Base-by-base conservation (phyloP, 129 eudicot species). In the Logfia minima region DNA sequence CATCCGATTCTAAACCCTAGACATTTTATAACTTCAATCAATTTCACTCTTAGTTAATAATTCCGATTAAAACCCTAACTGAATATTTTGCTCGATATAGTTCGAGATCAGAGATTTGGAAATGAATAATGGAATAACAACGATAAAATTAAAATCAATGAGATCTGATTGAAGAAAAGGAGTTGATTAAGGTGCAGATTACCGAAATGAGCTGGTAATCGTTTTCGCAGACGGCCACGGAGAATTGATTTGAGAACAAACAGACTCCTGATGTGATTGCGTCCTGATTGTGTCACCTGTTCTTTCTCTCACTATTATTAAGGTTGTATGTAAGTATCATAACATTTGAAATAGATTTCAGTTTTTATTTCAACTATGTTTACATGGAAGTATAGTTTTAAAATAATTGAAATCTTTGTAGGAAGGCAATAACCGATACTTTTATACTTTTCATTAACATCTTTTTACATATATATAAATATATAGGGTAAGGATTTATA, bases 1-100 rank as follows among this genome's bases (percentile, higher is more conserved):
- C 84, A 66, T 72, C 79, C 63, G 75, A 76, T 71, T 81, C 62
- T 69, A 84, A 84, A 84, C 87, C 85, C 85, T 77, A 80, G 60
- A 79, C 52, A 60, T 59, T 80, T 75, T 62, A 64, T 48, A 3
- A 48, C 43, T 71, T 56, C 76, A 70, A 75, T 43, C 71, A 70
- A 78, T 78, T 70, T 19, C 21, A 79, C 56, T 28, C 14, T 78
- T 62, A 70, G 53, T 70, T 32, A 22, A 43, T 14, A 78, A 78
- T 71, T 45, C 39, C 82, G 70, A 81, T 43, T 75, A 75, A 84
- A 79, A 79, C 75, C 84, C 79, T 80, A 53, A 67, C 13, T 71
- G 76, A 66, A 14, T 68, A 60, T 52, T 26, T 56, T 73, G 64
- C 68, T 79, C 28, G 56, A 8, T 39, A 70, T 22, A 61, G 28